These are phyloP conservation scores for Terana coerulea DNA, from an alignment of 768 basidiomycete species.

Conservation along the genomic window DNA sequence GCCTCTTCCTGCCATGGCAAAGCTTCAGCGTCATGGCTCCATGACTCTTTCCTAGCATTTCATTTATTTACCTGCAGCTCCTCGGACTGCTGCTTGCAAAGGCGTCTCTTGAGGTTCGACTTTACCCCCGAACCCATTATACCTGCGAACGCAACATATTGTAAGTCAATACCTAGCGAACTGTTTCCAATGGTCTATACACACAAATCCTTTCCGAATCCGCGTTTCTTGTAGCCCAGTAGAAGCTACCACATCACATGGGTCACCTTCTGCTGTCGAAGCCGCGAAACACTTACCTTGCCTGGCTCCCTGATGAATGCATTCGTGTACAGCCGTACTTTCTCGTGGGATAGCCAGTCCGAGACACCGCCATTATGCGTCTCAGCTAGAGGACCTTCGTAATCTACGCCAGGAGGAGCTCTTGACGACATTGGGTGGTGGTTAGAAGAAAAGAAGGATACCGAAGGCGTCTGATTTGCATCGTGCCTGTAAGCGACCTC, in stretches of 20 bases:
- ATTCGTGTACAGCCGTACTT: slow-evolving; percentile 58
- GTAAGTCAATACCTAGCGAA: not conserved
- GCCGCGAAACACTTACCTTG: slow-evolving; percentile 4
- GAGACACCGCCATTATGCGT: slow-evolving; percentile 38
- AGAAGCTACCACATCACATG: slow-evolving; percentile 51
- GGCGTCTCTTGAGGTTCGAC: slow-evolving; percentile 72
- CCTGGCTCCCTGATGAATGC: slow-evolving; percentile 57
- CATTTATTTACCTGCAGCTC: slow-evolving; percentile 45
- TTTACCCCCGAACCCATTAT: slow-evolving; percentile 90
- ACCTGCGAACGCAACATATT: slow-evolving; percentile 45
- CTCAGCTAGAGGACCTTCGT: slow-evolving; percentile 19
- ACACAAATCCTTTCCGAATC: slow-evolving; percentile 64
- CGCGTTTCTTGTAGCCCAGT: slow-evolving; percentile 77
- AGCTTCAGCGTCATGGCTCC: not conserved
- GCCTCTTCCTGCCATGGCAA: slow-evolving; percentile 66
- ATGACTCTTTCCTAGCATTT: not conserved
- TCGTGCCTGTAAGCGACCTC: no score
- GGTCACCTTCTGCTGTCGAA: not conserved
- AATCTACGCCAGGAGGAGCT: slow-evolving; percentile 43
- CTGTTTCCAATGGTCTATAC: slow-evolving; percentile 15
- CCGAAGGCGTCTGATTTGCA: no score
- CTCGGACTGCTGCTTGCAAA: slow-evolving; percentile 70
- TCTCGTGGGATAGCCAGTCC: slow-evolving; percentile 45
- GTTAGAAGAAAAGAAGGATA: not conserved
- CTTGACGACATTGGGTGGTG: not conserved